Evolutionary conservation across 805 yeast genomes (phyloP).

Genomic region (Sugiyamaella chiloensis): DNA sequence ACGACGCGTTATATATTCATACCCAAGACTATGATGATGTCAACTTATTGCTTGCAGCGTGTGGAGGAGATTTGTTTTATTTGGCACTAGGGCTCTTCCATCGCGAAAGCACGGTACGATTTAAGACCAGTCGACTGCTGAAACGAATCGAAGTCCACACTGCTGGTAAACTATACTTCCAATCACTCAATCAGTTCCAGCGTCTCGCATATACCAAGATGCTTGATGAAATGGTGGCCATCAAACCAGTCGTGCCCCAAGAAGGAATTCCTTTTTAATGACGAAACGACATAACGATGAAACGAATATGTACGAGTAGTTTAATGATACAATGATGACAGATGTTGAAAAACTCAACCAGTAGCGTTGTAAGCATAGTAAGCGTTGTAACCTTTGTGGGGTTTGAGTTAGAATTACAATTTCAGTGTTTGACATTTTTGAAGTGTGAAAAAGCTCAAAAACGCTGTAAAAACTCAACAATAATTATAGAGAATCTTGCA

Average conservation of each 20-base stretch:
- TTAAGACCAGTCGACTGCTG: slow-evolving; percentile 24
- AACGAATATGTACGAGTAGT: too few species aligned
- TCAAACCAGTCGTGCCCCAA: neutral
- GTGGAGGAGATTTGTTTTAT: slow-evolving; percentile 27
- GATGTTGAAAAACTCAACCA: too few species aligned
- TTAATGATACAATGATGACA: too few species aligned
- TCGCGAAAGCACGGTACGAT: slow-evolving; percentile 26
- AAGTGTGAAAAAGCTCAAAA: too few species aligned
- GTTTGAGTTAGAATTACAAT: too few species aligned
- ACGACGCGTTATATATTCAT: slow-evolving; percentile 24
- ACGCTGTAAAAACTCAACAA: too few species aligned
- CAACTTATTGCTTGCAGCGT: slow-evolving; percentile 27
- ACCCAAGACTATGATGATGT: slow-evolving; percentile 30
- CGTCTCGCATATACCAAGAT: slow-evolving; percentile 26
- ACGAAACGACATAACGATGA: too few species aligned
- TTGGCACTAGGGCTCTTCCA: slow-evolving; percentile 33
- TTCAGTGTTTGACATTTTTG: too few species aligned
- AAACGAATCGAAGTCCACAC: slow-evolving; percentile 28
- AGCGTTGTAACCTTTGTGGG: too few species aligned
- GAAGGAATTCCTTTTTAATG: slow-evolving; percentile 1
- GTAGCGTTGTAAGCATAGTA: too few species aligned
- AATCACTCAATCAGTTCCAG: slow-evolving; percentile 26
- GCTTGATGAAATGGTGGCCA: slow-evolving; percentile 12
- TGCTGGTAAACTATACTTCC: slow-evolving; percentile 30
- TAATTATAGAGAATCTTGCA: too few species aligned